Conservation (phyloP, 1,284 basidiomycete genomes). For the Wolfiporia cocos region DNA sequence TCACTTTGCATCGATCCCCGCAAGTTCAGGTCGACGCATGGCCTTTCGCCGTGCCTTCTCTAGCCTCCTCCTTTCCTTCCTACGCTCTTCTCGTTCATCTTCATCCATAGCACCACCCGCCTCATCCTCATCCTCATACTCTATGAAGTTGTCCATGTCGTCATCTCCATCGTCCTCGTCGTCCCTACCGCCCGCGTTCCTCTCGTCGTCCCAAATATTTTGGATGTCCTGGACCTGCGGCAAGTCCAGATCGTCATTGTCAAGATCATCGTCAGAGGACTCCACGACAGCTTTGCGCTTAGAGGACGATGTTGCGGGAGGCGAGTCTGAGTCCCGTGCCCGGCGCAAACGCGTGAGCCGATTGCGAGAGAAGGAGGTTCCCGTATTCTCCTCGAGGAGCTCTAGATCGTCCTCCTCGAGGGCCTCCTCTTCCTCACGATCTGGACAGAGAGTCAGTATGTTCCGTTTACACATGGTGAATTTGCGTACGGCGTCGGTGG, state of each 20-base stretch:
- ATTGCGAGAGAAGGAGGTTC: conserved; percentile 52
- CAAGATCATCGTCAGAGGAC: conserved; percentile 69
- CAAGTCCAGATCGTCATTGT: conserved; percentile 47
- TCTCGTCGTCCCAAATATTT: conserved; percentile 83
- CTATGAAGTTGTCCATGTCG: conserved; percentile 87
- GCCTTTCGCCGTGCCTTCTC: conserved; percentile 62
- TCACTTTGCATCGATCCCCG: conserved; percentile 85
- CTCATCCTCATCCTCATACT: conserved; percentile 85
- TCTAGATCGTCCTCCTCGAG: conserved; percentile 96
- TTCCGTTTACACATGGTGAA: conserved; percentile 5
- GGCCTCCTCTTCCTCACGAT: conserved; percentile 64
- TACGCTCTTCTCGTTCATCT: conserved; percentile 66
- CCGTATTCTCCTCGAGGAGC: conserved; percentile 92
- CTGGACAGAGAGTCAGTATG: conserved; percentile 20
- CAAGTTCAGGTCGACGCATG: conserved; percentile 67
- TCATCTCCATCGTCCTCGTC: conserved; percentile 65
- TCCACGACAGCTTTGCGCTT: conserved; percentile 52
- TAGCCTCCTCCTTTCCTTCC: conserved; percentile 58
- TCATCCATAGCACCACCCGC: conserved; percentile 68
- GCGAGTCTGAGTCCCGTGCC: conserved; percentile 64
- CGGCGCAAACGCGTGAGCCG: conserved; percentile 71
- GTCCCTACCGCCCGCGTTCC: conserved; percentile 44
- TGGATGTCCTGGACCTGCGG: conserved; percentile 65
- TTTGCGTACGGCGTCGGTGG: conserved; percentile 52
- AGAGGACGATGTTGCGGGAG: conserved; percentile 52